These are phyloP conservation scores for Plasmodium coatneyi DNA, from an alignment of 169 alveolate species.

Conservation along the genomic window DNA sequence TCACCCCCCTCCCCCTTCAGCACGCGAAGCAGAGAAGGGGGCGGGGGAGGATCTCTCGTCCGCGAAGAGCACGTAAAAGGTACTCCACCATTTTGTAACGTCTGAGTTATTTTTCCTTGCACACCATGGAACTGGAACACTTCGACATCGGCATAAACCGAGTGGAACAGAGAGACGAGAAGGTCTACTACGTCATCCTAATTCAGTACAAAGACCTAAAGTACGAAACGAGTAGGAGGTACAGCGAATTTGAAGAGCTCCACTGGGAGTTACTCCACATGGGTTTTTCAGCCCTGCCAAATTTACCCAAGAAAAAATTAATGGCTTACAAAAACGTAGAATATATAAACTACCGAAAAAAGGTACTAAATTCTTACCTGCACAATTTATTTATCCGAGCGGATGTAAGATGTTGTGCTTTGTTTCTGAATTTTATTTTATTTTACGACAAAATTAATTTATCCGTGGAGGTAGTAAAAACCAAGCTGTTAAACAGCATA, in stretches of 20 bases:
- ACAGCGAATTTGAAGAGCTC: constrained; percentile 68
- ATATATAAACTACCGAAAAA: constrained; percentile 56
- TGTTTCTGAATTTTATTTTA: constrained; percentile 57
- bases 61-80: not conserved
- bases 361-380: constrained; percentile 23
- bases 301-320: constrained; percentile 63
- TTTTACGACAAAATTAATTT: constrained; percentile 70
- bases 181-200: constrained; percentile 42
- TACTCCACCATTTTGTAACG: not conserved
- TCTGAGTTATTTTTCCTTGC: not conserved
- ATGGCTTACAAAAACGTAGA: constrained; percentile 60
- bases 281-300: constrained; percentile 69
- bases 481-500: constrained; percentile 54
- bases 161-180: constrained; percentile 50
- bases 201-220: constrained; percentile 63
- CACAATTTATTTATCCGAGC: constrained; percentile 66
- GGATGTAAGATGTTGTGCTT: constrained; percentile 66
- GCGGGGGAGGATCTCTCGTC: not conserved
- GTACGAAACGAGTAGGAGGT: constrained; percentile 40
- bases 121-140: constrained; percentile 52
- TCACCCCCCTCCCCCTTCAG: not conserved
- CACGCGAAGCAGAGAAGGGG: not conserved
- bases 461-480: constrained; percentile 43
- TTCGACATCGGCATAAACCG: constrained; percentile 46
- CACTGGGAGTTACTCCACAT: constrained; percentile 65